Conservation (phyloP, 2,329 filamentous ascomycete genomes). For the Colletotrichum eleusines region DNA sequence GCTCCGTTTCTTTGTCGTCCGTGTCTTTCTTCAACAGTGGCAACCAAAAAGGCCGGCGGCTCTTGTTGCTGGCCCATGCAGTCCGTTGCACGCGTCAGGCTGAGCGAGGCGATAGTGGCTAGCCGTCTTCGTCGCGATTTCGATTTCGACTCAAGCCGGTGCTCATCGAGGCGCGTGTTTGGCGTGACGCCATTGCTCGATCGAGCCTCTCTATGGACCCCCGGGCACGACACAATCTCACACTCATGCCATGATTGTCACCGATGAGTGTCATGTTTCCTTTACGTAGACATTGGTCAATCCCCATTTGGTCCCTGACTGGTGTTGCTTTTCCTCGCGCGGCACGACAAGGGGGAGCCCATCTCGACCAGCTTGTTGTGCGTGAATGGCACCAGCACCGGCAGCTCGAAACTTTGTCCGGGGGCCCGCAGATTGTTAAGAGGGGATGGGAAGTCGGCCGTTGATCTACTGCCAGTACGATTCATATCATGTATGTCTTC, state of each 20-base stretch:
- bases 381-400: slow-evolving; percentile 23
- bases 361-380: slow-evolving; percentile 23
- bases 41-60: neutral
- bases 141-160: neutral
- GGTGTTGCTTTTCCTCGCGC: neutral
- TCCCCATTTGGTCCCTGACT: neutral
- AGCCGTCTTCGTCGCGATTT: slow-evolving; percentile 17
- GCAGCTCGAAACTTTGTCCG: slow-evolving; percentile 34
- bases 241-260: slow-evolving; percentile 25
- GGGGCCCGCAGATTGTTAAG: slow-evolving; percentile 17
- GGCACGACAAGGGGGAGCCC: neutral
- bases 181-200: slow-evolving; percentile 26
- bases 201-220: neutral
- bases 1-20: slow-evolving; percentile 11
- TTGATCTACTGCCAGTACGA: slow-evolving; percentile 4
- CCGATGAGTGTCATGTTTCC: neutral
- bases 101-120: slow-evolving; percentile 14
- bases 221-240: slow-evolving; percentile 12
- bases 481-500: slow-evolving; percentile 9
- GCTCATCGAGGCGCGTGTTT: neutral
- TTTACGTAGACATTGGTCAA: neutral
- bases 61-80: neutral
- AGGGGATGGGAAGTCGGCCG: slow-evolving; percentile 17
- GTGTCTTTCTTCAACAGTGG: slow-evolving; percentile 2
- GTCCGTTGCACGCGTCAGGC: neutral